Conservation (phyloP, 2,329 filamentous ascomycete genomes). For the Gnomoniopsis sp. region DNA sequence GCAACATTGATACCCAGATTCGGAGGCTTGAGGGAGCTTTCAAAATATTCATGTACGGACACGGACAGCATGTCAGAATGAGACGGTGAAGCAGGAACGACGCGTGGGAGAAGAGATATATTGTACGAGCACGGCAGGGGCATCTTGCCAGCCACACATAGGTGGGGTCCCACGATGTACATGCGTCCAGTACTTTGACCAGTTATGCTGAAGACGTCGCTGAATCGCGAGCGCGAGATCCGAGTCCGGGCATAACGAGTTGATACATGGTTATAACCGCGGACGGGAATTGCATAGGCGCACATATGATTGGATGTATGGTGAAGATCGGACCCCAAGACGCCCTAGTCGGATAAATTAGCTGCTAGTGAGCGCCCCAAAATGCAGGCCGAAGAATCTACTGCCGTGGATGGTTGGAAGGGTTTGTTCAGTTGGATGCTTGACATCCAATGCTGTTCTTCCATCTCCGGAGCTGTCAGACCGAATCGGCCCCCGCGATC, state of each 20-base stretch:
- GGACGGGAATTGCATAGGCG: neutral
- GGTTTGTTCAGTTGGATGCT: neutral
- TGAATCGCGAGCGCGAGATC: neutral
- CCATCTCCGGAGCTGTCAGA: neutral
- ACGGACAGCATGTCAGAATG: too few relatives aligned
- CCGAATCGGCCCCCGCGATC: neutral
- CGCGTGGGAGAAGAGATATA: neutral
- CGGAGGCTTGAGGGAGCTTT: neutral
- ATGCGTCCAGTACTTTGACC: too few relatives aligned
- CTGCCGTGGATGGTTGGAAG: neutral
- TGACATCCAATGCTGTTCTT: neutral
- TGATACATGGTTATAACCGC: slow-evolving; percentile 9
- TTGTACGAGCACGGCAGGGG: too few relatives aligned
- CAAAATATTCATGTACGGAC: too few relatives aligned
- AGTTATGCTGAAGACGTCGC: too few relatives aligned
- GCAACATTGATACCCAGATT: too few relatives aligned
- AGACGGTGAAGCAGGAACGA: too few relatives aligned
- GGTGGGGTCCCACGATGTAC: too few relatives aligned
- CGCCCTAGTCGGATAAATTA: slow-evolving; percentile 2
- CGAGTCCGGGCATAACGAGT: slow-evolving; percentile 7
- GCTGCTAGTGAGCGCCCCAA: neutral
- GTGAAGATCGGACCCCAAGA: slow-evolving; percentile 3
- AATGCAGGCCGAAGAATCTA: neutral
- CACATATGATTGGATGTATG: slow-evolving; percentile 7
- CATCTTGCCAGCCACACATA: too few relatives aligned